Conservation (phyloP, 257 asterid genomes). For the Solanum bulbocastanum region DNA sequence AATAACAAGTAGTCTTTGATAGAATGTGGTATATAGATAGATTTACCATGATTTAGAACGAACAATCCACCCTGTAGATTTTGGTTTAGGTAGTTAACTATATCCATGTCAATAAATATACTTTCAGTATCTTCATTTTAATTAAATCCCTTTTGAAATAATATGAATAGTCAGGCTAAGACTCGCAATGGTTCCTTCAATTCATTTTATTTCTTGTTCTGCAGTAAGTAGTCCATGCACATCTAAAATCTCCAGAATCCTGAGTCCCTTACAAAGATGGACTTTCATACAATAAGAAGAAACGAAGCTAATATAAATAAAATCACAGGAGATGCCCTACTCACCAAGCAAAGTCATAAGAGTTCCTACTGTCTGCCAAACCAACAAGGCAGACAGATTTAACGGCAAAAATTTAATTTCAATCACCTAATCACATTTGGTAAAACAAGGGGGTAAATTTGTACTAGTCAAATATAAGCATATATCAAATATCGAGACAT, state of each 20-base stretch:
- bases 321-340: not conserved
- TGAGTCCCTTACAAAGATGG: not conserved
- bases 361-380: not conserved
- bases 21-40: not conserved
- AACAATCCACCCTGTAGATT: not conserved
- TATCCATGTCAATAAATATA: not conserved
- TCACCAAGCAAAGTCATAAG: not conserved
- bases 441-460: not conserved
- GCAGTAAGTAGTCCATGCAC: not conserved
- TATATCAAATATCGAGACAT: not conserved
- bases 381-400: not conserved
- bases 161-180: not conserved
- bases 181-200: not conserved
- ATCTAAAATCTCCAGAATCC: not conserved
- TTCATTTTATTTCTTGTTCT: not conserved
- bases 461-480: not conserved
- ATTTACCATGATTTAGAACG: not conserved
- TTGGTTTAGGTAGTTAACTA: not conserved
- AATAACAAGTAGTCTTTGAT: not conserved
- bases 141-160: not conserved
- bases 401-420: not conserved
- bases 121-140: not conserved
- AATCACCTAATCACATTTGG: not conserved
- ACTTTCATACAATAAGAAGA: not conserved
- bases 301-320: not conserved